A percentile compares a stretch with the other conserved stretches of the same genome.
These are phyloP conservation scores for Sporisorium iseilematis-ciliati DNA, from an alignment of 1,284 basidiomycete species.

Conservation along the genomic window DNA sequence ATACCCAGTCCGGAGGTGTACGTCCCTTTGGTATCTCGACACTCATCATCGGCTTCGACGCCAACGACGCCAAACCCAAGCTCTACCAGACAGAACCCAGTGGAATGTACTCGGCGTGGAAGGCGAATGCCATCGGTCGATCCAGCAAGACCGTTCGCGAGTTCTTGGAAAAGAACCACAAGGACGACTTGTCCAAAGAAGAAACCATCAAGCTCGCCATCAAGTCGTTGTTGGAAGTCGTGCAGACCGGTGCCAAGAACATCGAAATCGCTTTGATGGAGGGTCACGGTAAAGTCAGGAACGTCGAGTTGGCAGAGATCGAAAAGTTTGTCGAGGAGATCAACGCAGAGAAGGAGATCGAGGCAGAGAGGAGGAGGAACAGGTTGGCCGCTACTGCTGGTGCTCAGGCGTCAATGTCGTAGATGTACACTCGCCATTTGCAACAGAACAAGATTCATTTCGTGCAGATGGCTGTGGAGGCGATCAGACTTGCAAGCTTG, in stretches of 20 bases:
- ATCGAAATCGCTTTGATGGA: constrained; percentile 69
- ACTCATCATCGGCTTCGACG: constrained; percentile 96
- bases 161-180: constrained; percentile 98
- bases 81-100: constrained; percentile 98
- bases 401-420: constrained; percentile 63
- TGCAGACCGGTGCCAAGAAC: constrained; percentile 97
- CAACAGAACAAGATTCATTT: background rate
- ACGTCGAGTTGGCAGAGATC: constrained; percentile 64
- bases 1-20: constrained; percentile 99
- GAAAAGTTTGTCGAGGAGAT: constrained; percentile 67
- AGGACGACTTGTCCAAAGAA: constrained; percentile 86
- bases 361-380: constrained; percentile 67
- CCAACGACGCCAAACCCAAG: constrained; percentile 85
- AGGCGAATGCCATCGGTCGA: constrained; percentile 97
- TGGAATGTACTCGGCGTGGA: constrained; percentile 97
- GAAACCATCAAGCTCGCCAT: constrained; percentile 94
- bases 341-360: constrained; percentile 67
- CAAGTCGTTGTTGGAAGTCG: constrained; percentile 95
- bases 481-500: too few species aligned
- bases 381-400: constrained; percentile 67
- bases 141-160: constrained; percentile 98
- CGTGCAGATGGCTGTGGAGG: too few species aligned
- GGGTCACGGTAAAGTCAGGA: constrained; percentile 60
- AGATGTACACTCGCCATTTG: background rate
- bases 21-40: constrained; percentile 98